A percentile compares a stretch with the other conserved stretches of the same genome.
phyloP scores from a whole-genome alignment of 2,329 filamentous ascomycete species.

The Fusarium caatingaense region DNA sequence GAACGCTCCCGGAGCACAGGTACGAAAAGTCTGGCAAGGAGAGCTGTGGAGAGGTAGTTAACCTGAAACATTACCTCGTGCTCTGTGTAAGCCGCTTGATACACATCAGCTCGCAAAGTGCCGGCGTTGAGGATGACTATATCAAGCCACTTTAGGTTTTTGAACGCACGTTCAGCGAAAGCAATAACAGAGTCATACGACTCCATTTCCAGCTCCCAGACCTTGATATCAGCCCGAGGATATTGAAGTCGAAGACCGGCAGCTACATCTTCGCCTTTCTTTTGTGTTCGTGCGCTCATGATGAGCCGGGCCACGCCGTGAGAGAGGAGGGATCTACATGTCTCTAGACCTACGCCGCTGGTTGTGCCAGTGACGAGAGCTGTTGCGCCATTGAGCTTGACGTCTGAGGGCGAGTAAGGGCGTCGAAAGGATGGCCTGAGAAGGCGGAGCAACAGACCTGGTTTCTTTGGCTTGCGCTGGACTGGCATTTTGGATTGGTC shows the following conservation, averaged over 20 bases:
- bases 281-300: neutral
- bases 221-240: neutral
- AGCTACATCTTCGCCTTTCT: neutral
- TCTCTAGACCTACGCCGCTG: neutral
- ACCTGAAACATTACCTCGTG: neutral
- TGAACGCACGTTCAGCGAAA: neutral
- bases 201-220: conserved; percentile 3
- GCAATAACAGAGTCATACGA: neutral
- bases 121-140: conserved; percentile 3
- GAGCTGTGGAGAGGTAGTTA: neutral
- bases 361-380: neutral
- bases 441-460: neutral
- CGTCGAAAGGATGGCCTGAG: neutral
- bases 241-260: neutral
- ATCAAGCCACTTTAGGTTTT: neutral
- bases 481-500: neutral
- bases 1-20: neutral
- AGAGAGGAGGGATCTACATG: neutral
- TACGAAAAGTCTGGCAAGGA: neutral
- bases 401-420: neutral
- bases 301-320: neutral
- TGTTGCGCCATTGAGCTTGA: neutral
- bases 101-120: neutral
- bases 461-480: neutral
- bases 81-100: neutral